Evolutionary conservation across 192 early-diverging fungal species (phyloP).

Genomic region (Funneliformis geosporum): DNA sequence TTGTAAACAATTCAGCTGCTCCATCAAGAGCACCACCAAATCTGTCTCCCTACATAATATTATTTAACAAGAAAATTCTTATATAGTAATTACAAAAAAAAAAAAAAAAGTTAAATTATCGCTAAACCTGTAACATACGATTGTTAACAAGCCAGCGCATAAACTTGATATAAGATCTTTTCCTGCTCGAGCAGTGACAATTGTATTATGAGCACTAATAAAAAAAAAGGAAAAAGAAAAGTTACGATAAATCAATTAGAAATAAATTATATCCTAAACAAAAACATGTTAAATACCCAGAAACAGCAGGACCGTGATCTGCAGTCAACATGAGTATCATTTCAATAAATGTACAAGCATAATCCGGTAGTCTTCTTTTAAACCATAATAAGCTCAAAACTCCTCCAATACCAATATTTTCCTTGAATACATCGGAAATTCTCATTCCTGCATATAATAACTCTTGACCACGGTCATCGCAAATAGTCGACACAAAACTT

Average conservation of each 20-base stretch:
- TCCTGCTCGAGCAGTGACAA: conserved; percentile 93
- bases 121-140: conserved; percentile 39
- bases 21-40: conserved; percentile 98
- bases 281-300: conserved; percentile 63
- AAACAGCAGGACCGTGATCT: conserved; percentile 98
- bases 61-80: not conserved
- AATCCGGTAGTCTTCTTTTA: conserved; percentile 92
- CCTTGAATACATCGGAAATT: conserved; percentile 98
- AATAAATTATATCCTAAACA: not conserved
- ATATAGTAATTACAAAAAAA: not conserved
- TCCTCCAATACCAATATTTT: conserved; percentile 97
- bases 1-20: conserved; percentile 88
- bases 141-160: conserved; percentile 92
- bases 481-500: conserved; percentile 97
- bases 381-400: conserved; percentile 98
- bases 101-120: not conserved
- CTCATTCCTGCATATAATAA: conserved; percentile 97
- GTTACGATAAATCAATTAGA: too few relatives aligned
- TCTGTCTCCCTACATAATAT: conserved; percentile 71
- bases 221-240: too few relatives aligned
- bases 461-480: conserved; percentile 99
- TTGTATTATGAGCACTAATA: conserved; percentile 83
- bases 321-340: conserved; percentile 99
- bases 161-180: conserved; percentile 97
- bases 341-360: conserved; percentile 97